Base-by-base conservation (phyloP, 768 basidiomycete species). In the Boletus sensibilis region DNA sequence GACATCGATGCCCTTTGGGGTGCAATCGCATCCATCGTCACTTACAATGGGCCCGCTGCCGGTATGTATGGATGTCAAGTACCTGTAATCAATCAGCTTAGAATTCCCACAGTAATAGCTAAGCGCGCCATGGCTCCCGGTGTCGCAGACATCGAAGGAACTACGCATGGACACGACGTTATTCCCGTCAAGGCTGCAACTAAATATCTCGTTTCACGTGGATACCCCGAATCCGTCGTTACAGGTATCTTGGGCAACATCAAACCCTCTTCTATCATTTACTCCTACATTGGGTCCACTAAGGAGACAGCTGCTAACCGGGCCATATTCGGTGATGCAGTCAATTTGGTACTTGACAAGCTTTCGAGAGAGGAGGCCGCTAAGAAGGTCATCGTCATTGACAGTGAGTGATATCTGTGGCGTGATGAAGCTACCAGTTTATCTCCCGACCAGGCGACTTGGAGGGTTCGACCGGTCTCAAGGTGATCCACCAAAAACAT, bases 381-480 rank as follows among this genome's bases (percentile, higher is more conserved):
- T 11, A 79, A 79, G 71, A 91, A 85, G 69, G 91, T 94, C 41
- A 84, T 94, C 85, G 90, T 92, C 56, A 92, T 94, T 58, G 92
- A 94, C 66, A 89, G 88, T 86, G 59, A 52, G 86, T 43, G 1
- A 35, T 21, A 38, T 44, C 18, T 20, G 14, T 16, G n/a, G 53
- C 5, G 21, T 20, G 20, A 14, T 37, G 14, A 29, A 55, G 5
- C 10, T 18, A 14, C 5, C 39, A 44, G 3, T 33, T 59, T 14
- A 42, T 38, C 40, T n/a, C 0, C 40, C 8, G 18, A 56, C 27
- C 55, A 90, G 87, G 83, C 65, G 92, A 94, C 67, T 74, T 94
- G 45, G 91, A 94, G 76, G 92, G 92, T 34, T 94, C 92, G 0
- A 94, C 92, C 29, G 92, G 92, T 53, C 74, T 94, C 63, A 93